phyloP scores from a whole-genome alignment of 2,329 filamentous ascomycete genomes.

The Orbilia ellipsospora region DNA sequence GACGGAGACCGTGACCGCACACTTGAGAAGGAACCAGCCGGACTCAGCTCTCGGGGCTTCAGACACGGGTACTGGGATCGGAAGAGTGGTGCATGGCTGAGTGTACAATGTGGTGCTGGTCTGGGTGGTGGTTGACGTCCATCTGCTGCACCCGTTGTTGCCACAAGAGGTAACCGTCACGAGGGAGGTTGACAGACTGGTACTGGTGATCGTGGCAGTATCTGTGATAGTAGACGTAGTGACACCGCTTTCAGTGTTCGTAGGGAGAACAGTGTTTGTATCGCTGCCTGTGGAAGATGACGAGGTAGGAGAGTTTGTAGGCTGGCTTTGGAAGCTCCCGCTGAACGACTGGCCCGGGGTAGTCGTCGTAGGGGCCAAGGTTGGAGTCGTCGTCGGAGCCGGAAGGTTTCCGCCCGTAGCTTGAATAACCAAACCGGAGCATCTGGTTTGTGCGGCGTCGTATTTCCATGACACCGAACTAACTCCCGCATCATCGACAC shows the following conservation, averaged over 20 bases:
- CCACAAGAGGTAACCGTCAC: conserved; percentile 41
- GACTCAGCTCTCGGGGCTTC: conserved; percentile 12
- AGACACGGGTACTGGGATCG: conserved; percentile 42
- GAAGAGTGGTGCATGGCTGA: conserved; percentile 43
- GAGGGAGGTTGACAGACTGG: conserved; percentile 23
- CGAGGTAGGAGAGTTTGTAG: neutral
- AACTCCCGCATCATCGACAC: neutral
- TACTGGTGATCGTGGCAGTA: conserved; percentile 39
- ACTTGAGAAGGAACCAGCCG: conserved; percentile 35
- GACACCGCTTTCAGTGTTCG: conserved; percentile 13
- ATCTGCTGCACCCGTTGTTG: conserved; percentile 36
- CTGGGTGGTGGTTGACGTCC: conserved; percentile 49
- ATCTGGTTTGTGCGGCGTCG: neutral
- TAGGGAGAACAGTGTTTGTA: conserved; percentile 14
- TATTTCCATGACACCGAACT: conserved; percentile 34
- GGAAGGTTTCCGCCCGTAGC: conserved; percentile 39
- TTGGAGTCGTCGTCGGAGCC: neutral
- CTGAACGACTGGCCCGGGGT: neutral
- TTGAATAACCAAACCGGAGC: conserved; percentile 18
- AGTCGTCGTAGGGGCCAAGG: neutral
- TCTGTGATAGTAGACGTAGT: conserved; percentile 41
- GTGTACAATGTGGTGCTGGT: conserved; percentile 47
- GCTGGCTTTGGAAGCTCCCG: neutral
- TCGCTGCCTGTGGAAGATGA: neutral
- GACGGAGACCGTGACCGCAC: conserved; percentile 18